These are phyloP conservation scores for Jamesozyma jinghongensis DNA, from an alignment of 805 yeast genomes.

Conservation along the genomic window DNA sequence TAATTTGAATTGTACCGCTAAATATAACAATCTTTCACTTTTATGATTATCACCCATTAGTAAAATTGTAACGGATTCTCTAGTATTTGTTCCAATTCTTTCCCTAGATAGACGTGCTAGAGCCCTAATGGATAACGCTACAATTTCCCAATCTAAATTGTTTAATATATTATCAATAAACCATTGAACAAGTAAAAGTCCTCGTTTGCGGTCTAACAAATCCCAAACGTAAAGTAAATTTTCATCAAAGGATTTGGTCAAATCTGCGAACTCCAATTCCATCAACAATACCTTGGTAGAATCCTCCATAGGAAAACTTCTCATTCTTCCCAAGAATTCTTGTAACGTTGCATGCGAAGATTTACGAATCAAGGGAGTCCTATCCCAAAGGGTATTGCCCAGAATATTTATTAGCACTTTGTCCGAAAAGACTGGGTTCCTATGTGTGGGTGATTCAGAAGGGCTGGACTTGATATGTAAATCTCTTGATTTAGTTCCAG, in stretches of 20 bases:
- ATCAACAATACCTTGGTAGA: constrained; percentile 37
- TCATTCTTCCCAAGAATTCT: constrained; percentile 63
- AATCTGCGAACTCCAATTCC: constrained; percentile 48
- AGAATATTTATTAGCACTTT: constrained; percentile 34
- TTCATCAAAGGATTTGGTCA: constrained; percentile 33
- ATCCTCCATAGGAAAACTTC: constrained; percentile 21
- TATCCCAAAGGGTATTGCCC: constrained; percentile 54
- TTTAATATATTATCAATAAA: constrained; percentile 1
- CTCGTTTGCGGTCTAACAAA: constrained; percentile 10
- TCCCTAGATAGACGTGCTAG: too few species aligned
- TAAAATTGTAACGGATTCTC: too few species aligned
- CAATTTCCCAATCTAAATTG: constrained; percentile 13
- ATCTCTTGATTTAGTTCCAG: neutral
- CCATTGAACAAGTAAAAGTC: neutral
- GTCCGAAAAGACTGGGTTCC: constrained; percentile 9
- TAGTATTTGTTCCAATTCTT: too few species aligned
- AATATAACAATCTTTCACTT: too few species aligned
- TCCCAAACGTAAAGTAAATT: constrained; percentile 28
- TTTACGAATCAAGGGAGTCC: constrained; percentile 63
- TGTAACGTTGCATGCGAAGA: constrained; percentile 84
- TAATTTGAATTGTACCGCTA: too few species aligned
- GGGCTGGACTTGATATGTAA: neutral
- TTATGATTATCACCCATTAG: too few species aligned
- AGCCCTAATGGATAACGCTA: constrained; percentile 14
- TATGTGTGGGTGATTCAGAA: neutral